Evolutionary conservation across 805 yeast genomes (phyloP).

Genomic region (Cyberlindnera euphorbiae): DNA sequence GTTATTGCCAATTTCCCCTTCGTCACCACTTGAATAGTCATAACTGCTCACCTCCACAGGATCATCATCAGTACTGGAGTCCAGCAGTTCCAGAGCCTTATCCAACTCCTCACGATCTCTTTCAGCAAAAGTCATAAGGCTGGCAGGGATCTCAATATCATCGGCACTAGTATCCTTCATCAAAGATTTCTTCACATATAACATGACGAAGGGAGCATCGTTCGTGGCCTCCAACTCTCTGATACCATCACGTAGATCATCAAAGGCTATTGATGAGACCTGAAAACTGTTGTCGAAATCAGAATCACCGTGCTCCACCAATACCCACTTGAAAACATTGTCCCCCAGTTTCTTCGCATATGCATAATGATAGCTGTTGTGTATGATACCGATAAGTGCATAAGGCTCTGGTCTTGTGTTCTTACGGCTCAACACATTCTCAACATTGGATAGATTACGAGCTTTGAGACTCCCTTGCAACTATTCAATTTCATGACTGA

Average conservation of each 20-base stretch:
- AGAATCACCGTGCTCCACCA: conserved; percentile 26
- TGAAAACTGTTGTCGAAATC: conserved; percentile 25
- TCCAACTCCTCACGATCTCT: conserved; percentile 26
- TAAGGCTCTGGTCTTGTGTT: conserved; percentile 31
- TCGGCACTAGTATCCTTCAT: conserved; percentile 2
- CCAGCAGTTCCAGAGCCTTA: conserved; percentile 18
- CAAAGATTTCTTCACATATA: conserved; percentile 31
- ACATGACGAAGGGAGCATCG: conserved; percentile 26
- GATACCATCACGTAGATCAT: conserved; percentile 3
- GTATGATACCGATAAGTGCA: conserved; percentile 35
- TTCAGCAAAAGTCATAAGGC: conserved; percentile 27
- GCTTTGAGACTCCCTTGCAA: no score
- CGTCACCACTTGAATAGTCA: not conserved
- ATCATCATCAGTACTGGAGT: conserved; percentile 17
- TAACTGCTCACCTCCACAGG: not conserved
- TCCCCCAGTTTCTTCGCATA: conserved; percentile 14
- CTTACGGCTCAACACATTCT: conserved; percentile 21
- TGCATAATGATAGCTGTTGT: no score
- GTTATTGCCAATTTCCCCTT: no score
- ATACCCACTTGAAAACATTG: conserved; percentile 27
- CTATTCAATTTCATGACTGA: conserved; percentile 14
- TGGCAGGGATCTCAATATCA: conserved; percentile 17
- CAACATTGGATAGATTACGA: conserved; percentile 26
- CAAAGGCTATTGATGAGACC: conserved; percentile 21
- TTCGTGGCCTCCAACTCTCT: not conserved